Percentiles rank a stretch among this genome's conserved stretches.
Conservation (phyloP, 768 basidiomycete species). For the Kwoniella europaea region DNA sequence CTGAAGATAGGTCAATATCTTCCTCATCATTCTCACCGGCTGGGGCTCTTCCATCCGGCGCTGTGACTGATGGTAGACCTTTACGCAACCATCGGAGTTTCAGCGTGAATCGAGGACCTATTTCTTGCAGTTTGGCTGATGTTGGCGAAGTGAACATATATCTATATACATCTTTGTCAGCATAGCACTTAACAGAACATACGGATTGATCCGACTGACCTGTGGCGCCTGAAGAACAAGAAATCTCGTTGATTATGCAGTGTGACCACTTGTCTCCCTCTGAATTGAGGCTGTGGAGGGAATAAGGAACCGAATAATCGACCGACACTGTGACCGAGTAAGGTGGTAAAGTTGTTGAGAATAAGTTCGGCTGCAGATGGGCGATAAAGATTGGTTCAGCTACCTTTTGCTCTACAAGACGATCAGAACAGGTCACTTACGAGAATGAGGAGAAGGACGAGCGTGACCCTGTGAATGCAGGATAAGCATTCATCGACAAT, state of each 20-base stretch:
- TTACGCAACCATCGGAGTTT: constrained; percentile 88
- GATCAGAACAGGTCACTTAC: constrained; percentile 34
- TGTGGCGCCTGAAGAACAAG: constrained; percentile 92
- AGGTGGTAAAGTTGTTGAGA: constrained; percentile 89
- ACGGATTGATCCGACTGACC: constrained; percentile 66
- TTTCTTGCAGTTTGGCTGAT: constrained; percentile 92
- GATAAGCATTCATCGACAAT: background rate
- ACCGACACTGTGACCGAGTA: constrained; percentile 89
- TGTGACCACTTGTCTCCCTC: constrained; percentile 94
- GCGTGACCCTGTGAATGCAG: constrained; percentile 76
- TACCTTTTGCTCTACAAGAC: background rate
- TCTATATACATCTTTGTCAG: constrained; percentile 59
- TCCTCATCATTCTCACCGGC: constrained; percentile 51
- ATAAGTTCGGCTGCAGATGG: constrained; percentile 74
- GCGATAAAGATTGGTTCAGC: background rate
- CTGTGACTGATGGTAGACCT: constrained; percentile 77
- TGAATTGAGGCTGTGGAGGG: constrained; percentile 91
- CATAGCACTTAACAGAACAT: too few species aligned
- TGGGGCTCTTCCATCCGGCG: constrained; percentile 54
- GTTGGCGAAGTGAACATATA: constrained; percentile 91
- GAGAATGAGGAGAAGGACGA: constrained; percentile 85
- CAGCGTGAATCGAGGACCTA: constrained; percentile 94
- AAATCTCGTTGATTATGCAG: constrained; percentile 98
- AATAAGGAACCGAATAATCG: constrained; percentile 96
- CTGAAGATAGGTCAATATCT: constrained; percentile 43